A percentile compares a stretch with the other conserved stretches of the same genome.
phyloP scores from a whole-genome alignment of 2,329 filamentous ascomycete genomes.

The Coleophoma cylindrospora region DNA sequence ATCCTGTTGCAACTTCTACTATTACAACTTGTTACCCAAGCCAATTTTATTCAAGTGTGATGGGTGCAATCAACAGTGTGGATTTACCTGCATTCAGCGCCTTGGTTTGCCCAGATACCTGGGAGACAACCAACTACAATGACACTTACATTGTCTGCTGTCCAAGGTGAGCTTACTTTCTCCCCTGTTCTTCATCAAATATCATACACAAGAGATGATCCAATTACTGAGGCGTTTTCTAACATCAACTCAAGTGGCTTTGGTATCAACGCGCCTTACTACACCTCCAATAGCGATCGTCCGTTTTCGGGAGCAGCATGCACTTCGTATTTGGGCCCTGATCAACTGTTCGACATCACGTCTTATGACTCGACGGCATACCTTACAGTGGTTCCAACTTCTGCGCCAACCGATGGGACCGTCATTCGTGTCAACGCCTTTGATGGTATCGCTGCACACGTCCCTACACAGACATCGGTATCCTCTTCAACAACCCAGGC shows the following conservation, averaged over 20 bases:
- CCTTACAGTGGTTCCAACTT: not conserved
- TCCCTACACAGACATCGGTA: too few species aligned
- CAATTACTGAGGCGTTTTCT: not conserved
- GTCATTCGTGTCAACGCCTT: constrained; percentile 2
- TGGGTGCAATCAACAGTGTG: not conserved
- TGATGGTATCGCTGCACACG: constrained; percentile 1
- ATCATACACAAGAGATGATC: too few species aligned
- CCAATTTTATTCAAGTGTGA: constrained; percentile 4
- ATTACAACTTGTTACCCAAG: constrained; percentile 1
- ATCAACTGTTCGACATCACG: constrained; percentile 3
- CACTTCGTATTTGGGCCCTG: not conserved
- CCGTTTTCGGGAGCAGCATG: constrained; percentile 2
- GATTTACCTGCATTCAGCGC: constrained; percentile 1
- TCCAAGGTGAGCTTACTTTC: not conserved
- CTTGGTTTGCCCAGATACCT: constrained; percentile 2
- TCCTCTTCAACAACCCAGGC: too few species aligned
- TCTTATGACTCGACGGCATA: constrained; percentile 1
- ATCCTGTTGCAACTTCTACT: too few species aligned
- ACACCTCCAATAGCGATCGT: not conserved
- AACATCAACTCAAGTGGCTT: constrained; percentile 1
- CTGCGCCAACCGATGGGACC: constrained; percentile 1
- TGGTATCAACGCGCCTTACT: not conserved
- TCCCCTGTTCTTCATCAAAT: too few species aligned
- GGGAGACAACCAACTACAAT: constrained; percentile 1
- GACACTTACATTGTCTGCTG: constrained; percentile 6